phyloP scores from a whole-genome alignment of 345 rosid genomes.

The Barbarea vulgaris region DNA sequence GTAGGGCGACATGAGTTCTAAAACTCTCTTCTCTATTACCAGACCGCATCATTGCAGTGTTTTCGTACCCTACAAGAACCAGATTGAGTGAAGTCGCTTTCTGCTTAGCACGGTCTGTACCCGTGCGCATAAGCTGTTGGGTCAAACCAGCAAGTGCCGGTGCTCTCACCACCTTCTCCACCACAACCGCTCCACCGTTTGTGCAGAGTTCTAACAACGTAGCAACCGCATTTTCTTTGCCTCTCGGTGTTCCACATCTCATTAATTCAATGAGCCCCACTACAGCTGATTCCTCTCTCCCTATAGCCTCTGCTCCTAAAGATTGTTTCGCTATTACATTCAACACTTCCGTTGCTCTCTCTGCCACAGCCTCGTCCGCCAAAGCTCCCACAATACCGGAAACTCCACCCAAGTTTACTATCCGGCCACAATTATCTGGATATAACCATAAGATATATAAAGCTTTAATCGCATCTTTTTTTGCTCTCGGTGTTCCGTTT shows the following conservation, averaged over 20 bases:
- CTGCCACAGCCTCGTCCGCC: constrained; percentile 60
- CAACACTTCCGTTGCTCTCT: constrained; percentile 74
- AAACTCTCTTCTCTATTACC: background rate
- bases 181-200: constrained; percentile 60
- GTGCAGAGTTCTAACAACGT: constrained; percentile 80
- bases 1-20: constrained; percentile 54
- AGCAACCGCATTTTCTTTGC: constrained; percentile 86
- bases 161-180: constrained; percentile 63
- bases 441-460: constrained; percentile 70
- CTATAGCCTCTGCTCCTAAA: constrained; percentile 67
- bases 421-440: constrained; percentile 57
- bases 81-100: constrained; percentile 79
- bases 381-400: constrained; percentile 66
- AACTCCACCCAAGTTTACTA: constrained; percentile 64
- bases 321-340: constrained; percentile 59
- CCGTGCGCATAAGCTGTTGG: constrained; percentile 64
- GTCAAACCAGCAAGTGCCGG: constrained; percentile 69
- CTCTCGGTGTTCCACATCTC: constrained; percentile 84
- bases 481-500: constrained; percentile 70
- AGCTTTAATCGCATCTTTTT: constrained; percentile 75
- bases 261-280: constrained; percentile 47
- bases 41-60: constrained; percentile 46
- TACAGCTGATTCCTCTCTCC: constrained; percentile 65
- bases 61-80: constrained; percentile 62
- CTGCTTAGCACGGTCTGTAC: constrained; percentile 83